Conservation (phyloP, 2,329 filamentous ascomycete genomes). For the Zymoseptoria tritici region DNA sequence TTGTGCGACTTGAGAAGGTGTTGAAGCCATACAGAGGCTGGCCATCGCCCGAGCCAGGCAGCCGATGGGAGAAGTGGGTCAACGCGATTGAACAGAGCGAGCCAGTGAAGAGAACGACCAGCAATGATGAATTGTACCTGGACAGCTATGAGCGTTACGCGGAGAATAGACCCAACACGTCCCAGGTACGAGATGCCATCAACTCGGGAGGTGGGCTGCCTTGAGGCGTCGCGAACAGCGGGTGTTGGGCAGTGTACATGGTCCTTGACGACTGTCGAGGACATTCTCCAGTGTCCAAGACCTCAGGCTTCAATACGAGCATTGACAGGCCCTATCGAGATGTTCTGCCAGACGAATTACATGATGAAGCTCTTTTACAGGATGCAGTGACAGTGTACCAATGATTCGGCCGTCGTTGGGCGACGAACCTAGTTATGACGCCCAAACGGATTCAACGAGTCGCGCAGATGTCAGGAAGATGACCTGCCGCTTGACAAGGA, state of each 20-base stretch:
- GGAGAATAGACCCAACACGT: conserved; percentile 55
- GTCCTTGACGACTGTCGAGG: too few species aligned
- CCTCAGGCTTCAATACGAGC: too few species aligned
- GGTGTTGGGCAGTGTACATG: too few species aligned
- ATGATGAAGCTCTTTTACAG: background rate
- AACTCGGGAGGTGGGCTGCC: conserved; percentile 50
- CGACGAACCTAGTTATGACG: background rate
- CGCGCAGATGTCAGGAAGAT: background rate
- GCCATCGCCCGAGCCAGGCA: conserved; percentile 55
- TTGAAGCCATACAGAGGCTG: conserved; percentile 59
- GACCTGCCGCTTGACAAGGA: background rate
- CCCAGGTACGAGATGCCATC: conserved; percentile 51
- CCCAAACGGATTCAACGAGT: background rate
- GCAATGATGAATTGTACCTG: conserved; percentile 56
- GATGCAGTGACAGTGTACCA: background rate
- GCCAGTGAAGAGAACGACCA: conserved; percentile 60
- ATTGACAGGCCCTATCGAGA: background rate
- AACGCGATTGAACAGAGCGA: conserved; percentile 48
- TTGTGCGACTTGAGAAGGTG: conserved; percentile 60
- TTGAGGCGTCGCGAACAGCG: conserved; percentile 26
- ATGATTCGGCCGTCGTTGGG: background rate
- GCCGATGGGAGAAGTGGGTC: conserved; percentile 62
- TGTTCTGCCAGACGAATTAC: background rate
- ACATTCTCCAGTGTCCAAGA: too few species aligned
- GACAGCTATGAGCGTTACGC: conserved; percentile 60